phyloP scores from a whole-genome alignment of 179 eudicot genomes.

The Silene vulgaris region DNA sequence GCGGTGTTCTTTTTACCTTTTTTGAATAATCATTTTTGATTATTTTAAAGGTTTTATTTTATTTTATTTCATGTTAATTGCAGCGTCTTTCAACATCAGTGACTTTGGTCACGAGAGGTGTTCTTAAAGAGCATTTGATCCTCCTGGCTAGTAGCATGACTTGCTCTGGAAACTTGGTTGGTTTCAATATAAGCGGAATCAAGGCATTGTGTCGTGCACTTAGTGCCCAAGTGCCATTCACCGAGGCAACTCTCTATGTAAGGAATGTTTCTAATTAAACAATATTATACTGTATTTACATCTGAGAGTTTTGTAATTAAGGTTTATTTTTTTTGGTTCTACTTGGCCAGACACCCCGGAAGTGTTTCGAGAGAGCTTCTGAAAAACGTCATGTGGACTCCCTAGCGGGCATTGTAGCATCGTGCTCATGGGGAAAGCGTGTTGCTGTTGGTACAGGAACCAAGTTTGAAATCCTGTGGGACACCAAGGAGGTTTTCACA shows the following conservation, averaged over 20 bases:
- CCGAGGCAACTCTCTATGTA: conserved; percentile 88
- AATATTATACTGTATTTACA: not conserved
- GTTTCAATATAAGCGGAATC: conserved; percentile 76
- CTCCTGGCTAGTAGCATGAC: conserved; percentile 94
- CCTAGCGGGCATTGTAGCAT: conserved; percentile 78
- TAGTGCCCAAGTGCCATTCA: conserved; percentile 80
- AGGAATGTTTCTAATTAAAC: conserved; percentile 21
- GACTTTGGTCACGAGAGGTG: conserved; percentile 83
- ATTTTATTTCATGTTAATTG: conserved; percentile 21
- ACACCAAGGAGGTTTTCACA: conserved; percentile 54
- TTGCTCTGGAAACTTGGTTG: conserved; percentile 71
- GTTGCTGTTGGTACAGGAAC: conserved; percentile 95
- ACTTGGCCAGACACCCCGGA: conserved; percentile 69
- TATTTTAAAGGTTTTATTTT: not conserved
- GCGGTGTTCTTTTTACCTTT: not conserved
- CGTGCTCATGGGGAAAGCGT: conserved; percentile 97
- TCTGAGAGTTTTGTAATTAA: not conserved
- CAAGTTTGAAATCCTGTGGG: conserved; percentile 74
- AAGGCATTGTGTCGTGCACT: conserved; percentile 67
- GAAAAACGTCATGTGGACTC: conserved; percentile 85
- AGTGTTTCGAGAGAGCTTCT: conserved; percentile 89
- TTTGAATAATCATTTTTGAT: not conserved
- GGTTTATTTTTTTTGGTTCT: not conserved
- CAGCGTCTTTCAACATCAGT: conserved; percentile 96
- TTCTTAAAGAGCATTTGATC: conserved; percentile 83